These are phyloP conservation scores for Bauhinia variegata DNA, from an alignment of 306 rosid genomes.

Conservation along the genomic window DNA sequence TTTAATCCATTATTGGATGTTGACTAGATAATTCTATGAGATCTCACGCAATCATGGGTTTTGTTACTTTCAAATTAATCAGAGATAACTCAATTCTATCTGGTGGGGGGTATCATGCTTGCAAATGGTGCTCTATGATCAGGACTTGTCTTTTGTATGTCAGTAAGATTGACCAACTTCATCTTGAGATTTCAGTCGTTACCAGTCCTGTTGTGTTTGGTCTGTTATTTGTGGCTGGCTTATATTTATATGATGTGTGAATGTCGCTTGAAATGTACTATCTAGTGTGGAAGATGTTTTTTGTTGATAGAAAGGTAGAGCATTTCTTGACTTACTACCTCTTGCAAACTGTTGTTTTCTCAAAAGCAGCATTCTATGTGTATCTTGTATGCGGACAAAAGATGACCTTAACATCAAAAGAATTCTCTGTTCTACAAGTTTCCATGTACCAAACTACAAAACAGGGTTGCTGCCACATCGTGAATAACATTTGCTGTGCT, in stretches of 20 bases:
- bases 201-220: constrained; percentile 5
- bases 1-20: no score
- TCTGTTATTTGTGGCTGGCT: constrained; percentile 18
- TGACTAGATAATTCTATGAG: no score
- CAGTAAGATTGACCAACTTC: constrained; percentile 7
- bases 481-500: no score
- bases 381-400: neutral
- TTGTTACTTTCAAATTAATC: no score
- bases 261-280: constrained; percentile 33
- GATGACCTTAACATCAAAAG: constrained; percentile 10
- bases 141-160: constrained; percentile 11
- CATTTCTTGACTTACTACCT: constrained; percentile 13
- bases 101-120: no score
- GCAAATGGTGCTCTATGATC: constrained; percentile 8
- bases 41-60: no score
- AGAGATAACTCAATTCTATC: no score
- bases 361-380: neutral
- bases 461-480: neutral
- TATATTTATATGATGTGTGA: no score
- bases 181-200: constrained; percentile 4
- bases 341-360: constrained; percentile 1
- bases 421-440: constrained; percentile 5
- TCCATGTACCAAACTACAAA: neutral
- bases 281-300: constrained; percentile 29
- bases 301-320: constrained; percentile 13